phyloP scores from a whole-genome alignment of 768 basidiomycete genomes.

The Amanita fuliginea region DNA sequence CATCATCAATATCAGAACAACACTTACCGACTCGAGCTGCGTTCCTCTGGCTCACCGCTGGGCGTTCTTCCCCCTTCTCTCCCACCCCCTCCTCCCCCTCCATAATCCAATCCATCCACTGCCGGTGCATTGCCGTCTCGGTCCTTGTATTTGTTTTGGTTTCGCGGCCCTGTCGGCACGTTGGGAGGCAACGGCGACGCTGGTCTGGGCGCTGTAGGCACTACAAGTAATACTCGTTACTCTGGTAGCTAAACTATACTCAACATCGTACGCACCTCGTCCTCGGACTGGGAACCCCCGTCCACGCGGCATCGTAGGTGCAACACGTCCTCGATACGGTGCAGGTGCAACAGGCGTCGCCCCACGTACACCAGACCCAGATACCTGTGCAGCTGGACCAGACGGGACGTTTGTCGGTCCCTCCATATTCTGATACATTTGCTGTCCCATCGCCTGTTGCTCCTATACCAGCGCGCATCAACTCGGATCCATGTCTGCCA shows the following conservation, averaged over 20 bases:
- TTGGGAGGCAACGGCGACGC: conserved; percentile 80
- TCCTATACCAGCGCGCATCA: conserved; percentile 29
- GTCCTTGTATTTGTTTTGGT: conserved; percentile 87
- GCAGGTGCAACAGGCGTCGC: conserved; percentile 20
- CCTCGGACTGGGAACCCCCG: conserved; percentile 30
- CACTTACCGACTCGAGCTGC: conserved; percentile 45
- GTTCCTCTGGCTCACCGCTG: conserved; percentile 59
- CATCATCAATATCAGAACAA: background rate
- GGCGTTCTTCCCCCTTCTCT: conserved; percentile 42
- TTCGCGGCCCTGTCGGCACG: conserved; percentile 81
- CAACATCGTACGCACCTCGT: conserved; percentile 18
- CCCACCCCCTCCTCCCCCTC: conserved; percentile 35
- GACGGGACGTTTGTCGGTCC: conserved; percentile 33
- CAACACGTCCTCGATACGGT: conserved; percentile 28
- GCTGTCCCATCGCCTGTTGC: conserved; percentile 48
- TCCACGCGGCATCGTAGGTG: conserved; percentile 28
- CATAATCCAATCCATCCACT: conserved; percentile 84
- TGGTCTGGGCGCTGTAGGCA: conserved; percentile 46
- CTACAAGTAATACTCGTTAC: conserved; percentile 20
- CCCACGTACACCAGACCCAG: conserved; percentile 25
- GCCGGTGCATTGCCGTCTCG: conserved; percentile 77
- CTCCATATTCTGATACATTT: conserved; percentile 62
- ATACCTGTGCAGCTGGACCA: conserved; percentile 22
- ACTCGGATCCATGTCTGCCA: background rate
- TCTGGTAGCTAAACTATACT: too few species aligned